Conservation (phyloP, 2,329 filamentous ascomycete species). For the Talaromyces sp. region DNA sequence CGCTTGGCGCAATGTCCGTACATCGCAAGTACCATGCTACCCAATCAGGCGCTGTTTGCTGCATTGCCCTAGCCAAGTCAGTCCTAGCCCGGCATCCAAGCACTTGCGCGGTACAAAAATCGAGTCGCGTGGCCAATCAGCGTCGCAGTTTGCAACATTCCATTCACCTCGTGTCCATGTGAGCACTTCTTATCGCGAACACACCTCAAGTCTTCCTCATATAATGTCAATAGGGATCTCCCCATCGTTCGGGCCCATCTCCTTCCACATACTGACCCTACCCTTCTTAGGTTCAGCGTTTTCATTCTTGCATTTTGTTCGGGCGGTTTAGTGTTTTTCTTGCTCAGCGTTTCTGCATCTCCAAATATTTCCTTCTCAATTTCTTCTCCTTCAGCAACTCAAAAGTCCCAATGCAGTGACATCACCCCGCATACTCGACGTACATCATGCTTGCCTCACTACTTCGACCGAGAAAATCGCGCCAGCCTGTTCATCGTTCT, state of each 20-base stretch:
- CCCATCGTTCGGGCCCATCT: neutral
- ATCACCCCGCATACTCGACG: neutral
- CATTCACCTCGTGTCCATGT: slow-evolving; percentile 2
- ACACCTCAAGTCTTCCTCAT: neutral
- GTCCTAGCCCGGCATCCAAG: neutral
- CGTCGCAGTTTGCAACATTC: neutral
- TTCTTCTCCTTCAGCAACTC: neutral
- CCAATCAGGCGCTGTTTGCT: neutral
- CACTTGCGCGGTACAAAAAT: neutral
- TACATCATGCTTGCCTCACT: slow-evolving; percentile 32
- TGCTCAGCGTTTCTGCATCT: slow-evolving; percentile 5
- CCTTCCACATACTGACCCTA: neutral
- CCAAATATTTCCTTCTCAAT: neutral
- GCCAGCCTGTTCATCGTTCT: slow-evolving; percentile 25
- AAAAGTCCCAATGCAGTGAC: neutral
- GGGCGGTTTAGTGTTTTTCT: slow-evolving; percentile 9
- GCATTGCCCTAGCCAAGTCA: neutral
- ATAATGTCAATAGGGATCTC: neutral
- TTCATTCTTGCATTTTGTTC: neutral
- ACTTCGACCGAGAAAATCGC: slow-evolving; percentile 30
- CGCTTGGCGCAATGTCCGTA: neutral
- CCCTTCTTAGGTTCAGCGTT: neutral
- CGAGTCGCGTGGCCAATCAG: slow-evolving; percentile 4
- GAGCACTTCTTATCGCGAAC: slow-evolving; percentile 1
- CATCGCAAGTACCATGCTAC: neutral